phyloP scores from a whole-genome alignment of 768 basidiomycete genomes.

The Leccinum ochraceum region DNA sequence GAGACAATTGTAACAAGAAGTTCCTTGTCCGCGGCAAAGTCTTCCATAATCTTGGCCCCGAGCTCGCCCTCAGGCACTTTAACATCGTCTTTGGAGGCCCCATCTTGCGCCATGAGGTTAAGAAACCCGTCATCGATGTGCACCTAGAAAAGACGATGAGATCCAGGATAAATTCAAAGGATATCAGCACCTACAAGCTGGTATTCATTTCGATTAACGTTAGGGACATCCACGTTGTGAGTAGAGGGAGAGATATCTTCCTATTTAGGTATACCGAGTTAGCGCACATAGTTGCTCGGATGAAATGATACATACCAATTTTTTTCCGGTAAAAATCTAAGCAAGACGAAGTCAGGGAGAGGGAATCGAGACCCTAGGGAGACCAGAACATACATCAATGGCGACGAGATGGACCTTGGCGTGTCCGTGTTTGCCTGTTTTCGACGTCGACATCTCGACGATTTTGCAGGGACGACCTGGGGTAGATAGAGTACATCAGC shows the following conservation, averaged over 20 bases:
- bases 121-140: conserved; percentile 95
- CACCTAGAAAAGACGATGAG: conserved; percentile 44
- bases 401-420: conserved; percentile 98
- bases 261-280: conserved; percentile 40
- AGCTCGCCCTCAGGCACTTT: conserved; percentile 85
- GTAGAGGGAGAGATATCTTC: conserved; percentile 96
- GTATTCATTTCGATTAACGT: conserved; percentile 86
- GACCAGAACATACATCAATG: conserved; percentile 75
- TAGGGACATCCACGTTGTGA: conserved; percentile 99
- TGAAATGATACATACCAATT: conserved; percentile 60
- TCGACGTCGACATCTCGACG: conserved; percentile 99
- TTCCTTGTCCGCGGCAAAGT: conserved; percentile 87
- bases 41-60: conserved; percentile 65
- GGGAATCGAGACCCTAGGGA: background rate
- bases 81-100: conserved; percentile 89
- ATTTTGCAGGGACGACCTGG: conserved; percentile 95
- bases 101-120: conserved; percentile 88
- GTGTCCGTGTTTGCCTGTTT: conserved; percentile 99
- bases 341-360: conserved; percentile 5
- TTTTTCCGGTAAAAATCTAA: conserved; percentile 99
- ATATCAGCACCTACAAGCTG: conserved; percentile 53
- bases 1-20: conserved; percentile 81
- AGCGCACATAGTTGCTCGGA: too few relatives aligned
- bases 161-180: conserved; percentile 1
- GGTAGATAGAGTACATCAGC: conserved; percentile 1